Evolutionary conservation across 768 basidiomycete species (phyloP), one percentile per base, ranked within the genome.

Genomic region (Boletales sp.): DNA sequence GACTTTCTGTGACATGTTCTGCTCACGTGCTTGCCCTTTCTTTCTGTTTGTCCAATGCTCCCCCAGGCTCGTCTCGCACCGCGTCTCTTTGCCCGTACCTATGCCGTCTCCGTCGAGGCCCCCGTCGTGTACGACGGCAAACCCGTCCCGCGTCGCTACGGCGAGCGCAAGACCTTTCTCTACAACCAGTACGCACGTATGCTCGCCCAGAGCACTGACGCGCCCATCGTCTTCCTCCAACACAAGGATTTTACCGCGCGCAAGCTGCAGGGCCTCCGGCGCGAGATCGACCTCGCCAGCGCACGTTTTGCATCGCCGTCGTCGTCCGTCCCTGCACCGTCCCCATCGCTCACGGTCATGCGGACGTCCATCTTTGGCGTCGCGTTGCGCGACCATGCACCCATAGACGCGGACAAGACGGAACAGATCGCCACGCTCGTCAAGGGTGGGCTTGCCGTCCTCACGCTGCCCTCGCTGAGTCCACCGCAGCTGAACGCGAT

Each of bases 311-410:
- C 68, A 35, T 66, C 60, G 15, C 59, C 64, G 17, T 50, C 64
- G 17, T 50, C 78, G 49, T 62, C 61, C 13, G 54, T 51, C 49
- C 58, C 69, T 19, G 60, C 55, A 18, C 61, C 61, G 18, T 62
- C 65, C 18, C 84, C 86, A 9, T 74, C 74, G 34, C 76, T 94
- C 61, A 83, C 82, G 42, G 69, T 89, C 60, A 79, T 92, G 49
- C 82, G 85, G 40, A 86, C 90, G 10, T 81, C 86, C 55, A 79
- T 94, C 44, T 85, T 94, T 57, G 86, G 89, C 32, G 88, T 86
- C 49, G 82, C 86, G 2, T 69, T 90, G 19, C 80, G 89, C 36
- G 80, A 87, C 61, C 74, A 75, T 53, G 69, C 76, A 0, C 72
- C 76, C 40, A 55, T 86, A 37, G 77, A 84, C 57, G 60, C 72